Percentiles rank a stretch among this genome's conserved stretches.
Conservation (phyloP, 2,329 filamentous ascomycete species). For the Chalaropsis ovoidea region DNA sequence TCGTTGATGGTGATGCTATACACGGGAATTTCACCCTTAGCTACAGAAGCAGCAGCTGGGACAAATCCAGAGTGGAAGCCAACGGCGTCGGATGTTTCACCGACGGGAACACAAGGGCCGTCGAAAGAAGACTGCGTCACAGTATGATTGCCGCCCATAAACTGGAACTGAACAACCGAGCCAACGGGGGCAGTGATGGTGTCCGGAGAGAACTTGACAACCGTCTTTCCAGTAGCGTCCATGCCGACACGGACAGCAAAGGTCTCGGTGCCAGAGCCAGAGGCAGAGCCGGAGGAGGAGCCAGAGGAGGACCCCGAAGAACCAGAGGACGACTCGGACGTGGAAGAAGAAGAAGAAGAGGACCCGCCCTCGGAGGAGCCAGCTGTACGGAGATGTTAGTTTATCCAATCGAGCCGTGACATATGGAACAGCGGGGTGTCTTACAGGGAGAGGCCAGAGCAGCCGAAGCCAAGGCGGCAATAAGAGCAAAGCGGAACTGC, state of each 20-base stretch:
- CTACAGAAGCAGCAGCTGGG: conserved; percentile 46
- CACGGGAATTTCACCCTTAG: conserved; percentile 47
- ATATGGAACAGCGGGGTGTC: not conserved
- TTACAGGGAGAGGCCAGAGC: conserved; percentile 32
- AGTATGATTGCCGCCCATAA: conserved; percentile 62
- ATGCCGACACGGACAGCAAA: conserved; percentile 49
- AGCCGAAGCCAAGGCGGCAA: conserved; percentile 38
- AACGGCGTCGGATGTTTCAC: conserved; percentile 41
- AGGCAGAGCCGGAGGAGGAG: conserved; percentile 13
- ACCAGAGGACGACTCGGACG: not conserved
- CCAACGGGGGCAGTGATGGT: conserved; percentile 59
- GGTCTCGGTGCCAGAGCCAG: conserved; percentile 15
- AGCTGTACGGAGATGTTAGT: conserved; percentile 5
- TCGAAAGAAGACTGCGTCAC: conserved; percentile 69
- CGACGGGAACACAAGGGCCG: conserved; percentile 46
- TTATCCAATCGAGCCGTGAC: not conserved
- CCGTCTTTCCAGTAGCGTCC: conserved; percentile 40
- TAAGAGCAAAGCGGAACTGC: conserved; percentile 41
- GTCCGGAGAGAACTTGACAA: conserved; percentile 54
- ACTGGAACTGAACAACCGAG: conserved; percentile 57
- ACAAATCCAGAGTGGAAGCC: conserved; percentile 61
- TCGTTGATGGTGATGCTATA: conserved; percentile 62
- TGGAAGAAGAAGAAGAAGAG: not conserved
- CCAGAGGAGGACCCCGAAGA: not conserved
- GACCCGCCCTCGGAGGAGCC: not conserved